Evolutionary conservation across 768 basidiomycete genomes (phyloP).

Genomic region (Russula foetens): DNA sequence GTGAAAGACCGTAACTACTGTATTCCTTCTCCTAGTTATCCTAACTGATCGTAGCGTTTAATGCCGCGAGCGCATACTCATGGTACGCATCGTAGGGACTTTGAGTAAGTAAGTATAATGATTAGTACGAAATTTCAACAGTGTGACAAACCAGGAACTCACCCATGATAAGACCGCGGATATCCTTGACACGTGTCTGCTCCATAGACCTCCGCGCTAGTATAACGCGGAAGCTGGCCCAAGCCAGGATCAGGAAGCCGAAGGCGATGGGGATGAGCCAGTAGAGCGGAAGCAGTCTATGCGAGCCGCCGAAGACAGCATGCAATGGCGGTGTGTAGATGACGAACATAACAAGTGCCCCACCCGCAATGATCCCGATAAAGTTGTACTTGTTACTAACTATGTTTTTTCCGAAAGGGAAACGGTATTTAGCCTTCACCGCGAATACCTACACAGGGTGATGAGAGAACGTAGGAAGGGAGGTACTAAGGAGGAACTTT

Average conservation of each 20-base stretch:
- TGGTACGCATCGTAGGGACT: slow-evolving; percentile 41
- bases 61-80: slow-evolving; percentile 24
- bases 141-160: slow-evolving; percentile 26
- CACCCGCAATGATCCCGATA: slow-evolving; percentile 51
- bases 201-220: slow-evolving; percentile 48
- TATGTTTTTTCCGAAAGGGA: slow-evolving; percentile 52
- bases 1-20: neutral
- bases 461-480: neutral
- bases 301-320: slow-evolving; percentile 57
- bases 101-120: neutral
- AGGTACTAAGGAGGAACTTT: neutral
- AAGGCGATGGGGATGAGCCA: slow-evolving; percentile 62
- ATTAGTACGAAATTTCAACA: slow-evolving; percentile 9
- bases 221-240: slow-evolving; percentile 53
- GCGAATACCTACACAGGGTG: slow-evolving; percentile 43
- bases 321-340: slow-evolving; percentile 63
- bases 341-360: slow-evolving; percentile 57
- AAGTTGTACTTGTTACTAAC: slow-evolving; percentile 60
- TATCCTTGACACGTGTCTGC: slow-evolving; percentile 50
- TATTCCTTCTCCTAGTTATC: neutral
- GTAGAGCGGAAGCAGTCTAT: slow-evolving; percentile 51
- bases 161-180: slow-evolving; percentile 68
- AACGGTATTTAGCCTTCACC: slow-evolving; percentile 54
- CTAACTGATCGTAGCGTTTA: neutral
- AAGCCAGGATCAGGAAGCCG: slow-evolving; percentile 45